These are phyloP conservation scores for Phytopythium montanum DNA, from an alignment of 352 stramenopile species.

Conservation along the genomic window DNA sequence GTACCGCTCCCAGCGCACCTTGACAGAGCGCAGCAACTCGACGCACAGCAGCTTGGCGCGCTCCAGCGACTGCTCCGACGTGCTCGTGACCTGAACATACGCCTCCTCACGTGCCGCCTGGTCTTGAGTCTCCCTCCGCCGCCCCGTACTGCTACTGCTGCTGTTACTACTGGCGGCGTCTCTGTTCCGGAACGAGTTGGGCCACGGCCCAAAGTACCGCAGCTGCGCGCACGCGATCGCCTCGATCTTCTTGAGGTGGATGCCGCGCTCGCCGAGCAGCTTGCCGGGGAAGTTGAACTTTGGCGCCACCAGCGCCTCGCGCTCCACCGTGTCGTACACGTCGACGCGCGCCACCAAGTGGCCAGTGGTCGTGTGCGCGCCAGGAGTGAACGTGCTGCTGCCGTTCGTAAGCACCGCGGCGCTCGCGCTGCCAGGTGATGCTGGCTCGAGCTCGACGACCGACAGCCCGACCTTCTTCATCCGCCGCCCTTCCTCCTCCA, in stretches of 20 bases:
- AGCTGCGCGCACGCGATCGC: constrained; percentile 49
- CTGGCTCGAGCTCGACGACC: constrained; percentile 24
- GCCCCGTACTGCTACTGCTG: not conserved
- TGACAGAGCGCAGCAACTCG: constrained; percentile 42
- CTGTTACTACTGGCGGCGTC: constrained; percentile 3
- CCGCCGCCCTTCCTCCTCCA: constrained; percentile 52
- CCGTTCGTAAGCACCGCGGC: constrained; percentile 1
- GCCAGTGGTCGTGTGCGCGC: constrained; percentile 23
- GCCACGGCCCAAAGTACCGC: constrained; percentile 45
- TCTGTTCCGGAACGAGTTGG: constrained; percentile 21
- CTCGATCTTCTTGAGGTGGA: constrained; percentile 66
- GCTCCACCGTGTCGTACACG: constrained; percentile 33
- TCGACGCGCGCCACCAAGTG: constrained; percentile 28
- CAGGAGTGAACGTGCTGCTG: constrained; percentile 21
- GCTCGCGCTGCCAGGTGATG: constrained; percentile 1
- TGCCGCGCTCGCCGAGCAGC: constrained; percentile 53
- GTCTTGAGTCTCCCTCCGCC: not conserved
- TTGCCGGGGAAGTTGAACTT: constrained; percentile 65
- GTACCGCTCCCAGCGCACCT: constrained; percentile 52
- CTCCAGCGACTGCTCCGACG: constrained; percentile 35
- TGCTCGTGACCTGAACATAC: constrained; percentile 53
- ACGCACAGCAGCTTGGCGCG: constrained; percentile 49
- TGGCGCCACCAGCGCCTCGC: constrained; percentile 39
- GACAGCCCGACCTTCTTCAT: constrained; percentile 61
- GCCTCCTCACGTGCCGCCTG: constrained; percentile 22